Evolutionary conservation across 257 asterid genomes (phyloP).

Genomic region (Capsicum rhomboideum): DNA sequence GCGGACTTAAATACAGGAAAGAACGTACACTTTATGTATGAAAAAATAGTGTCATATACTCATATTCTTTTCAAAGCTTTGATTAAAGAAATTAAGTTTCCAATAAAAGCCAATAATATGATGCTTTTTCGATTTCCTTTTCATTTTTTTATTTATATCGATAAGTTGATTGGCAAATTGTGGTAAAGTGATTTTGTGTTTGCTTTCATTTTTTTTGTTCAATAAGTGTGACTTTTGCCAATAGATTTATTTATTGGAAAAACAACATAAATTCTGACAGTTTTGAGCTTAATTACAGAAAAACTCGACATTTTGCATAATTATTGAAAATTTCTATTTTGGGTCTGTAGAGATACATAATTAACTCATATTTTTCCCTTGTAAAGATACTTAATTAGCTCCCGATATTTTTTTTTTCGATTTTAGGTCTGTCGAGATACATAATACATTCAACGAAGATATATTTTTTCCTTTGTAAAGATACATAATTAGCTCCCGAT

Average conservation of each 20-base stretch:
- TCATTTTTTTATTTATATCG: not conserved
- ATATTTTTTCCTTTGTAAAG: too few species aligned
- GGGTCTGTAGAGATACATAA: too few species aligned
- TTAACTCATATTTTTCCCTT: too few species aligned
- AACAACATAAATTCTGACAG: too few species aligned
- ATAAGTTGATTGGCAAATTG: conserved; percentile 22
- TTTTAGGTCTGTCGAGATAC: too few species aligned
- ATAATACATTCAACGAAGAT: too few species aligned
- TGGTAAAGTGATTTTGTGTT: conserved; percentile 42
- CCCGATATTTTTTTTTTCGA: too few species aligned
- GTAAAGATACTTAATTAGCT: too few species aligned
- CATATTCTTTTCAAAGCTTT: not conserved
- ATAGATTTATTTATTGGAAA: conserved; percentile 17
- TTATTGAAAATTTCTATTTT: too few species aligned
- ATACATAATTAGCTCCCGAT: too few species aligned
- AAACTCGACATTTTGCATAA: too few species aligned
- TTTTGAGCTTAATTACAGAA: too few species aligned
- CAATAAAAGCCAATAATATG: conserved; percentile 24
- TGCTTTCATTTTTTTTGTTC: conserved; percentile 39
- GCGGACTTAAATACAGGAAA: not conserved
- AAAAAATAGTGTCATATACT: conserved; percentile 7
- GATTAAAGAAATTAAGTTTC: conserved; percentile 16
- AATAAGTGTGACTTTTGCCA: conserved; percentile 19
- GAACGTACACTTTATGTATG: not conserved
- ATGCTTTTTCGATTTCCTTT: conserved; percentile 16